Conservation (phyloP, 1,284 basidiomycete species). For the Leucoagaricus sp. region DNA sequence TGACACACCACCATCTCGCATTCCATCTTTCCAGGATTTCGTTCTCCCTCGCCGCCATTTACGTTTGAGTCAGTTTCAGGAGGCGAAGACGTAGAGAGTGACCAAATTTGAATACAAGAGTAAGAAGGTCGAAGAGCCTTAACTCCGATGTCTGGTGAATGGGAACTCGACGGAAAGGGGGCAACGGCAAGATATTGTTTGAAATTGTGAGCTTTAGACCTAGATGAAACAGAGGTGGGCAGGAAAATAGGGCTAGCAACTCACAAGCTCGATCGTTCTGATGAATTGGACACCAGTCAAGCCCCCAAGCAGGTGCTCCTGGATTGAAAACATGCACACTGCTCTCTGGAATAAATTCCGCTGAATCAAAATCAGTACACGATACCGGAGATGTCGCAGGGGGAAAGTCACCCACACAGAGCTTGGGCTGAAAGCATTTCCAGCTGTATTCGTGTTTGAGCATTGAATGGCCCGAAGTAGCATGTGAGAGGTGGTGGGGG, state of each 20-base stretch:
- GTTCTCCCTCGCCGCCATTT: conserved; percentile 16
- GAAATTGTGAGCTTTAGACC: conserved; percentile 46
- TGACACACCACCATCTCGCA: conserved; percentile 81
- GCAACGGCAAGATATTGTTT: conserved; percentile 85
- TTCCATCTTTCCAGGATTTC: conserved; percentile 44
- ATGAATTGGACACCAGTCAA: conserved; percentile 90
- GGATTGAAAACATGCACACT: conserved; percentile 74
- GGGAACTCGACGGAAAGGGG: conserved; percentile 62
- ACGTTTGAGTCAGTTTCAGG: conserved; percentile 19
- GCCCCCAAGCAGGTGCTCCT: conserved; percentile 82
- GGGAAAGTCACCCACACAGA: conserved; percentile 48
- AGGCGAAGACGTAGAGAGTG: conserved; percentile 29
- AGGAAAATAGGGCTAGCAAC: conserved; percentile 19
- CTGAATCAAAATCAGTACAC: conserved; percentile 30
- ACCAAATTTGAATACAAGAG: conserved; percentile 78
- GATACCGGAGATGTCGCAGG: neutral
- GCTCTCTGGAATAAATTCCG: conserved; percentile 49
- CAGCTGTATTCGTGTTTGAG: conserved; percentile 51
- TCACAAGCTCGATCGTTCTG: conserved; percentile 57
- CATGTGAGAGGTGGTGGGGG: conserved; percentile 59
- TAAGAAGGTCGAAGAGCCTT: conserved; percentile 50
- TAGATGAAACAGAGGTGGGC: neutral
- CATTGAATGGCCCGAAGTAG: conserved; percentile 58
- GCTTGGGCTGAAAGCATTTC: conserved; percentile 54
- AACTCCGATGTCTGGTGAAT: conserved; percentile 62